Evolutionary conservation across 2,329 filamentous ascomycete species (phyloP).

Genomic region (Dothiorella sarmentorum): DNA sequence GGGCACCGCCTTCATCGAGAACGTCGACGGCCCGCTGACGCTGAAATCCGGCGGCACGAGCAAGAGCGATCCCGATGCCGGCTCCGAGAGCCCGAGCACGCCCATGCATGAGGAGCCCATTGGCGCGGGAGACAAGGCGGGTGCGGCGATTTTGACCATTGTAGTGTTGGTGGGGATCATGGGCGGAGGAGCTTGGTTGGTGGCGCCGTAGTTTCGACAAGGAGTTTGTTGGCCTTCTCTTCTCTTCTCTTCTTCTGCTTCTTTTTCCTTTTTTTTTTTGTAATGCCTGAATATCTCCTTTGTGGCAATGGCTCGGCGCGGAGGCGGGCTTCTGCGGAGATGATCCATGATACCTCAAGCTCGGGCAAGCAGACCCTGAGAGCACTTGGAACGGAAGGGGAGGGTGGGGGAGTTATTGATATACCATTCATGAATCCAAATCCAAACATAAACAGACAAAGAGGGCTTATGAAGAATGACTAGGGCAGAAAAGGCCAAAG

Average conservation of each 20-base stretch:
- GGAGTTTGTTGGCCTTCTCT: too few species aligned
- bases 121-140: slow-evolving; percentile 62
- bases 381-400: too few species aligned
- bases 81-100: slow-evolving; percentile 29
- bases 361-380: too few species aligned
- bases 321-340: too few species aligned
- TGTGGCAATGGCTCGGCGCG: too few species aligned
- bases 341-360: too few species aligned
- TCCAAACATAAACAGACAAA: too few species aligned
- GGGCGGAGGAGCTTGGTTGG: slow-evolving; percentile 54
- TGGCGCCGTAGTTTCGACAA: slow-evolving; percentile 22
- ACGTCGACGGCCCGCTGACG: slow-evolving; percentile 32
- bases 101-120: slow-evolving; percentile 37
- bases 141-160: slow-evolving; percentile 64
- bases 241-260: not conserved
- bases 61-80: slow-evolving; percentile 44
- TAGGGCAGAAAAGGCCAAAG: too few species aligned
- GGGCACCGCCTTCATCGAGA: slow-evolving; percentile 34
- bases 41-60: slow-evolving; percentile 52
- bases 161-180: slow-evolving; percentile 54
- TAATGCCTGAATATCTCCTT: too few species aligned
- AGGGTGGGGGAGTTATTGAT: too few species aligned
- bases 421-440: too few species aligned
- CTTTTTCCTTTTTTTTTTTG: not conserved
- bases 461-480: too few species aligned